These are phyloP conservation scores for Nannizziopsis barbatae DNA, from an alignment of 2,329 filamentous ascomycete species.

Conservation along the genomic window DNA sequence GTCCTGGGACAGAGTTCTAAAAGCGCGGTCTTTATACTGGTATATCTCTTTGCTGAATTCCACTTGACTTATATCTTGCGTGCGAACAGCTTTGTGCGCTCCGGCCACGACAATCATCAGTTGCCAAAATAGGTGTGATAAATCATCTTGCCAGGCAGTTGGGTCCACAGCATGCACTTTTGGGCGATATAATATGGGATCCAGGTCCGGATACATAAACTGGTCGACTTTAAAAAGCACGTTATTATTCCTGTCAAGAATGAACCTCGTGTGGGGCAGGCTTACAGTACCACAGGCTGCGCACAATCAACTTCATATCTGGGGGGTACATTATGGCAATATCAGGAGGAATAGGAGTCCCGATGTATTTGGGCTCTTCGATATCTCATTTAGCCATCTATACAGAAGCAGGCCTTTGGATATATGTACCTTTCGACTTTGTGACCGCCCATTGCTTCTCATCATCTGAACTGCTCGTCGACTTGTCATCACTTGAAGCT, in stretches of 20 bases:
- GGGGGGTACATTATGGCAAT: slow-evolving; percentile 10
- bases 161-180: slow-evolving; percentile 9
- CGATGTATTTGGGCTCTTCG: not conserved
- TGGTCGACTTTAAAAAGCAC: slow-evolving; percentile 12
- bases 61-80: slow-evolving; percentile 10
- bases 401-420: not conserved
- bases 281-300: slow-evolving; percentile 16
- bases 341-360: not conserved
- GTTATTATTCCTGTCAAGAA: not conserved
- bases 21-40: slow-evolving; percentile 13
- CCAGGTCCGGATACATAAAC: slow-evolving; percentile 14
- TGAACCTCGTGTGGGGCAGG: not conserved
- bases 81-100: slow-evolving; percentile 14
- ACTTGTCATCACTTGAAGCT: slow-evolving; percentile 6
- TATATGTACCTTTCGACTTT: not conserved
- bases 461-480: not conserved
- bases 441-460: not conserved
- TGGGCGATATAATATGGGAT: slow-evolving; percentile 13
- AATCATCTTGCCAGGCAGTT: slow-evolving; percentile 14
- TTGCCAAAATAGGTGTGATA: slow-evolving; percentile 12
- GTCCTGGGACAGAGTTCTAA: slow-evolving; percentile 7
- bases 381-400: not conserved
- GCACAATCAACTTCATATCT: slow-evolving; percentile 13
- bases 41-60: slow-evolving; percentile 12
- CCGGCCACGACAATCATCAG: slow-evolving; percentile 14